Evolutionary conservation across 768 basidiomycete species (phyloP).

Genomic region (Tulasnella calospora): DNA sequence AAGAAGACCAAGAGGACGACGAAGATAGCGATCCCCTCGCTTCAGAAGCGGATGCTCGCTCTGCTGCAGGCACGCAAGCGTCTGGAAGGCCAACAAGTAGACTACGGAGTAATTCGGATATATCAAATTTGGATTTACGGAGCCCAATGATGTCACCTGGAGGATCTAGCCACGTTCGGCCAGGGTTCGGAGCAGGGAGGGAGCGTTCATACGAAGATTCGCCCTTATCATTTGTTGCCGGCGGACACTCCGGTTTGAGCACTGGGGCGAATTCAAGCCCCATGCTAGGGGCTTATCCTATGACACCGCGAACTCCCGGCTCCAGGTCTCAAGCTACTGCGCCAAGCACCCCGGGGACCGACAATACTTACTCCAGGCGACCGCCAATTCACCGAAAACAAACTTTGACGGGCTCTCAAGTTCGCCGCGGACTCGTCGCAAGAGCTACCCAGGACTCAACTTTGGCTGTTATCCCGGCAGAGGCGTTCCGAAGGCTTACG

Average conservation of each 20-base stretch:
- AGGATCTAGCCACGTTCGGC: not conserved
- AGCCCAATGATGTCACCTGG: not conserved
- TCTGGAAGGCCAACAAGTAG: not conserved
- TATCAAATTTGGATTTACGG: slow-evolving; percentile 54
- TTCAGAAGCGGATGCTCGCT: not conserved
- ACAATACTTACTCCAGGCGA: slow-evolving; percentile 29
- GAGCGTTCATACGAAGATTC: not conserved
- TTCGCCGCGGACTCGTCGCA: slow-evolving; percentile 66
- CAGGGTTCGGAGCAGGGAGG: not conserved
- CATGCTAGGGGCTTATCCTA: not conserved
- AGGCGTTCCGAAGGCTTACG: slow-evolving; percentile 89
- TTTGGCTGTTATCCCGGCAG: slow-evolving; percentile 96
- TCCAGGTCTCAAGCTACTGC: not conserved
- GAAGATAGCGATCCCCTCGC: not conserved
- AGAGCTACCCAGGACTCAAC: slow-evolving; percentile 92
- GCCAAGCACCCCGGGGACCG: slow-evolving; percentile 17
- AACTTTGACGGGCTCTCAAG: not conserved
- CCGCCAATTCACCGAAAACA: not conserved
- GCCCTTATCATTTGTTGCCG: not conserved
- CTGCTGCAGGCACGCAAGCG: not conserved
- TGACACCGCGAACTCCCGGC: slow-evolving; percentile 2
- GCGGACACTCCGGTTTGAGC: not conserved
- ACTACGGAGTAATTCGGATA: slow-evolving; percentile 51
- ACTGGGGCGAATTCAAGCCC: not conserved
- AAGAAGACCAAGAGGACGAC: slow-evolving; percentile 43